These are phyloP conservation scores for Talaromyces verruculosus DNA, from an alignment of 2,329 filamentous ascomycete genomes.

Conservation along the genomic window DNA sequence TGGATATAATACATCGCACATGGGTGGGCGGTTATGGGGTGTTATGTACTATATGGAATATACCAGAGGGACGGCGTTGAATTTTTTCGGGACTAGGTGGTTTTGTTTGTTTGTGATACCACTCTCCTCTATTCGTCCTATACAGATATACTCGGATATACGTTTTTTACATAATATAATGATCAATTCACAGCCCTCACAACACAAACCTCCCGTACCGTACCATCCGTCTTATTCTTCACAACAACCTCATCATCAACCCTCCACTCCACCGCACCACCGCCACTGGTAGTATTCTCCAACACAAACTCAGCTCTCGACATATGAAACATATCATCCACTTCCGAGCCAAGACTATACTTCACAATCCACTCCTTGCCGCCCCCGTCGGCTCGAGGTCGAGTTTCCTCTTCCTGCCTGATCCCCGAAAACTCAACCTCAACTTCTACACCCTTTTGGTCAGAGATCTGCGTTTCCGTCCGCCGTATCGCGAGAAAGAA, in stretches of 20 bases:
- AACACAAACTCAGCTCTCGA: neutral
- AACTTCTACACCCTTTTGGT: too few species aligned
- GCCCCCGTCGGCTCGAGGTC: neutral
- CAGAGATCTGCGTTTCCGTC: neutral
- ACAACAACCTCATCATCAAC: neutral
- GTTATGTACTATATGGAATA: neutral
- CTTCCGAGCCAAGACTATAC: slow-evolving; percentile 9
- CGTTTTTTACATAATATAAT: too few species aligned
- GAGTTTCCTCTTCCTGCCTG: neutral
- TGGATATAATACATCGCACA: neutral
- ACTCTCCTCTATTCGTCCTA: neutral
- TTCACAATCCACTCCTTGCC: neutral
- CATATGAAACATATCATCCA: slow-evolving; percentile 9
- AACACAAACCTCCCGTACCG: neutral
- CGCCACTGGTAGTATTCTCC: neutral
- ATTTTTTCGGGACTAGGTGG: too few species aligned
- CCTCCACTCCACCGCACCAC: neutral
- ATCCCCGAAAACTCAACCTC: neutral
- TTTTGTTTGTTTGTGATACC: neutral
- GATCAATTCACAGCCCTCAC: neutral
- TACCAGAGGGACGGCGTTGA: slow-evolving; percentile 1
- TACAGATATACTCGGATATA: neutral
- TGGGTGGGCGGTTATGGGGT: neutral
- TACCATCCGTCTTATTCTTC: neutral
- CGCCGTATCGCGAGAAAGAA: neutral